A percentile compares a stretch with the other conserved stretches of the same genome.
Conservation (phyloP, 2,329 filamentous ascomycete genomes). For the Diaporthe amygdali region DNA sequence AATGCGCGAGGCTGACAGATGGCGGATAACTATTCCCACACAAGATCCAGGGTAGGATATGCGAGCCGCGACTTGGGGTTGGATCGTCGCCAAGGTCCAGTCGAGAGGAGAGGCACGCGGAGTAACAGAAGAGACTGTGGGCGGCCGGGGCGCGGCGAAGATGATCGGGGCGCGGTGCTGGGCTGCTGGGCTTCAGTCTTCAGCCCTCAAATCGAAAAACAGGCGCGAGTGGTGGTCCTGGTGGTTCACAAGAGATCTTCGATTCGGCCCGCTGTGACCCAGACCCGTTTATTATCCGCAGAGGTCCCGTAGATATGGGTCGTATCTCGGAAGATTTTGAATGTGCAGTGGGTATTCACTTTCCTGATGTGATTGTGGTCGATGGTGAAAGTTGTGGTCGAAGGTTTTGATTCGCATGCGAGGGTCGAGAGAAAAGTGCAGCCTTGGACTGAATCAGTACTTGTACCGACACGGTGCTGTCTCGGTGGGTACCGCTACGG, state of each 20-base stretch:
- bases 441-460: slow-evolving; percentile 5
- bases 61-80: too few relatives aligned
- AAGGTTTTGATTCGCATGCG: not conserved
- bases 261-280: slow-evolving; percentile 14
- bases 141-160: not conserved
- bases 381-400: not conserved
- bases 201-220: not conserved
- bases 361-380: not conserved
- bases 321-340: slow-evolving; percentile 12
- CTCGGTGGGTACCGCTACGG: not conserved
- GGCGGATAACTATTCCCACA: not conserved
- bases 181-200: not conserved
- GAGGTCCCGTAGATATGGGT: not conserved
- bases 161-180: not conserved
- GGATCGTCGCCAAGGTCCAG: not conserved
- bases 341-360: not conserved
- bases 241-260: not conserved
- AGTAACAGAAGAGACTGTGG: not conserved
- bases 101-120: not conserved
- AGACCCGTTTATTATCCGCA: slow-evolving; percentile 13
- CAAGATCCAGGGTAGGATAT: not conserved
- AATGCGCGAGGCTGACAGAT: not conserved
- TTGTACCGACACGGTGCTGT: not conserved
- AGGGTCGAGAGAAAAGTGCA: not conserved
- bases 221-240: not conserved